phyloP scores from a whole-genome alignment of 192 early-diverging fungal species.

The Coemansia sp. region DNA sequence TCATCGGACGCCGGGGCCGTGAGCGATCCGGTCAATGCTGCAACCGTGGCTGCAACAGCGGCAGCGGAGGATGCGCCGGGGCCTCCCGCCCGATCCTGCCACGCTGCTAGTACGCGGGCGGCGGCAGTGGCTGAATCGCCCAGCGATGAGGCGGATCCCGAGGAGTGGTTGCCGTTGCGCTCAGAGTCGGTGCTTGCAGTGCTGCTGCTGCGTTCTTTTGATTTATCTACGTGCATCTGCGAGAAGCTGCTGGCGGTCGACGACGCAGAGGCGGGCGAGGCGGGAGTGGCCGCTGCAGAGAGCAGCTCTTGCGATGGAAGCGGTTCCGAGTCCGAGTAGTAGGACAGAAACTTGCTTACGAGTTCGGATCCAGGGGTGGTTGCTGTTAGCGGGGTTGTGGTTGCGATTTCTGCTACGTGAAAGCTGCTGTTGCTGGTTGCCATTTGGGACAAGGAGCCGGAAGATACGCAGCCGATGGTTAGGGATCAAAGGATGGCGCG shows the following conservation, averaged over 20 bases:
- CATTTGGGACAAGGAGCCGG: constrained; percentile 14
- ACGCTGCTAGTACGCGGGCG: constrained; percentile 46
- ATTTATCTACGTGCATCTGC: constrained; percentile 32
- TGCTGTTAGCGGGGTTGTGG: constrained; percentile 4
- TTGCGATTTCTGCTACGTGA: constrained; percentile 16
- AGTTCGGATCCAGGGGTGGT: constrained; percentile 22
- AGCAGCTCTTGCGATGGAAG: constrained; percentile 13
- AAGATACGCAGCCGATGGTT: not conserved
- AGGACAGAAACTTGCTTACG: constrained; percentile 34
- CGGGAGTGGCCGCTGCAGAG: constrained; percentile 2
- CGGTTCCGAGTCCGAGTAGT: constrained; percentile 26
- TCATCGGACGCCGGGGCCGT: constrained; percentile 1
- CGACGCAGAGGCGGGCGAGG: constrained; percentile 8
- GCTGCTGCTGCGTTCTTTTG: constrained; percentile 27
- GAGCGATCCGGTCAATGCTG: constrained; percentile 2
- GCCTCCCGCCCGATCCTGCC: constrained; percentile 42
- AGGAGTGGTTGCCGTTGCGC: constrained; percentile 21
- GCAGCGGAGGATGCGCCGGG: constrained; percentile 1
- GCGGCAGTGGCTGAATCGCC: constrained; percentile 47
- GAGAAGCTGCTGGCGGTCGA: constrained; percentile 5
- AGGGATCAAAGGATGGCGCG: not conserved
- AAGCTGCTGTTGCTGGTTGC: constrained; percentile 22
- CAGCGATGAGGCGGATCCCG: constrained; percentile 39
- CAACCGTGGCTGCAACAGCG: constrained; percentile 1
- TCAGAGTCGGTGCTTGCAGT: constrained; percentile 37